Conservation (phyloP, 176 grass and related monocot genomes). For the Triticum timopheevii region DNA sequence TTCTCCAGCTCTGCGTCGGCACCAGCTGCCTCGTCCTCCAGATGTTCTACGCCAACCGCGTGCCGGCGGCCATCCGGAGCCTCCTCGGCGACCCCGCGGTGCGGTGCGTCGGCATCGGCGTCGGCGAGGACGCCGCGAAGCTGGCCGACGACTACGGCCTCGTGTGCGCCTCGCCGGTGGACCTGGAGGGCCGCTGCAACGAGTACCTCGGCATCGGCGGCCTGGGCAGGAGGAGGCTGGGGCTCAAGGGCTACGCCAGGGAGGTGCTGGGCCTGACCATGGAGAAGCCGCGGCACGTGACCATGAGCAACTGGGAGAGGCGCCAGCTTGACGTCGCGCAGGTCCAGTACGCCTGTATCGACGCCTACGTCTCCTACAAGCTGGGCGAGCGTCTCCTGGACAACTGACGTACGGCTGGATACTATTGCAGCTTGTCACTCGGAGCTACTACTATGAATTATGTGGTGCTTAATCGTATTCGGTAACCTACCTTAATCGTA, state of each 20-base stretch:
- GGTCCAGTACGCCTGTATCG: constrained; percentile 53
- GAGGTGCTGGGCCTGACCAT: constrained; percentile 48
- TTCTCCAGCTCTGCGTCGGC: constrained; percentile 56
- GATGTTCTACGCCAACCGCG: constrained; percentile 38
- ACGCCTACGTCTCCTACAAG: constrained; percentile 62
- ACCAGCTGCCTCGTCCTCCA: constrained; percentile 55
- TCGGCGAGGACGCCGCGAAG: constrained; percentile 40
- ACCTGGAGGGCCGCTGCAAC: constrained; percentile 31
- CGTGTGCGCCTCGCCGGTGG: constrained; percentile 4
- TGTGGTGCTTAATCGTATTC: not conserved
- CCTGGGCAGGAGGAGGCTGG: not conserved
- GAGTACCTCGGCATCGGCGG: not conserved
- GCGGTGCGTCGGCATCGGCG: constrained; percentile 43
- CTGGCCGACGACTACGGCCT: constrained; percentile 43
- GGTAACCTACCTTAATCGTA: not conserved
- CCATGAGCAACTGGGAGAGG: constrained; percentile 59
- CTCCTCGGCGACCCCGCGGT: constrained; percentile 45
- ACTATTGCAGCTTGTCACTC: not conserved
- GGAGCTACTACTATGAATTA: not conserved
- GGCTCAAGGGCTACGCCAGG: constrained; percentile 44
- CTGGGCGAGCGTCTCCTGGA: constrained; percentile 35
- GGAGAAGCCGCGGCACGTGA: constrained; percentile 43
- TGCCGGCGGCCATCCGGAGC: constrained; percentile 32
- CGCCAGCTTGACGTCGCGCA: constrained; percentile 22
- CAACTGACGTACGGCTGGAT: not conserved